phyloP scores from a whole-genome alignment of 805 yeast species.

The Metschnikowia similis region DNA sequence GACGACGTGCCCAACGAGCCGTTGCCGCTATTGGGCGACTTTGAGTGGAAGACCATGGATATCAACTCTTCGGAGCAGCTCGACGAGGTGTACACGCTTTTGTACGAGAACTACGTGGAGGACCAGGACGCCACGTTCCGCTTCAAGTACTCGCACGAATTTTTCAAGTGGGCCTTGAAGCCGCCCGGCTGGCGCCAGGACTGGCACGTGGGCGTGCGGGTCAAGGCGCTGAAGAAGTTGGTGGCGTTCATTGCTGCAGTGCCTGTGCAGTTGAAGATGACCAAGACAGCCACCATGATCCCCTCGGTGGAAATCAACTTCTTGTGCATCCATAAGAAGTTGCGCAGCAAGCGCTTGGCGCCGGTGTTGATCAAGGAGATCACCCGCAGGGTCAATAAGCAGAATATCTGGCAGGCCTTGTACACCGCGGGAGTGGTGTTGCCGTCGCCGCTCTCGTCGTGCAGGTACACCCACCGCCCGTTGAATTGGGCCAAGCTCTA shows the following conservation, averaged over 20 bases:
- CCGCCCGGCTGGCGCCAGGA: constrained; percentile 90
- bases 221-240: constrained; percentile 65
- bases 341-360: constrained; percentile 88
- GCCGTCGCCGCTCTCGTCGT: constrained; percentile 87
- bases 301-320: constrained; percentile 87
- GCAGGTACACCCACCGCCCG: constrained; percentile 92
- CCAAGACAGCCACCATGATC: constrained; percentile 42
- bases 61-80: constrained; percentile 49
- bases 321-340: constrained; percentile 88
- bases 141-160: constrained; percentile 79
- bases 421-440: constrained; percentile 89
- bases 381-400: constrained; percentile 83
- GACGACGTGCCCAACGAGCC: constrained; percentile 71
- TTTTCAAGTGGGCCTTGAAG: constrained; percentile 87
- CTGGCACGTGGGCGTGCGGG: constrained; percentile 94
- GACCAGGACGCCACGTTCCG: constrained; percentile 90
- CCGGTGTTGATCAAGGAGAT: constrained; percentile 93
- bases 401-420: constrained; percentile 90
- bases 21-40: constrained; percentile 65
- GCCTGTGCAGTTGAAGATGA: constrained; percentile 66
- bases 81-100: constrained; percentile 71
- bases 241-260: constrained; percentile 92
- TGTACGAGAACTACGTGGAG: constrained; percentile 91
- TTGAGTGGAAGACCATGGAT: constrained; percentile 87
- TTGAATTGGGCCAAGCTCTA: constrained; percentile 85